Base-by-base conservation (phyloP, 352 stramenopile genomes). In the Globisporangium orthogonon region DNA sequence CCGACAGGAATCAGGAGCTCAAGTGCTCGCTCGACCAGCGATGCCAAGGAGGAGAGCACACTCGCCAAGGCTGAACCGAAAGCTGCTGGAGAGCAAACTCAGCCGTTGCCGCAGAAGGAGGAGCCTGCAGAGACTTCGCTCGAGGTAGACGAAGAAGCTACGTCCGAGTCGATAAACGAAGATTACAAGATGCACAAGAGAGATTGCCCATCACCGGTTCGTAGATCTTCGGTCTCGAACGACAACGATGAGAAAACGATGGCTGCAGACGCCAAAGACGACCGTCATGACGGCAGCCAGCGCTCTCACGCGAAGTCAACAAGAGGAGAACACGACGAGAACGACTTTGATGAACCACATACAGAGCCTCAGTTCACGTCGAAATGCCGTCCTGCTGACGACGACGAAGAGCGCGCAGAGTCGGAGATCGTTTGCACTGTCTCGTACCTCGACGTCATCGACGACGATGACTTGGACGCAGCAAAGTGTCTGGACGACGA, bases 401-500 rank as follows among this genome's bases (percentile, higher is more conserved):
- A 64, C 2, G 51, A 51, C 30, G 31, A 56, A 7, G 37, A 43
- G 37, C 3, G 37, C 11, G 37, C 37, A 17, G 37, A 43, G 37
- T 18, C 18, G 5, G n/a, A 33, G 29, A 50, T 61, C 47, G 29
- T 43, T 14, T 29, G 43, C 17, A 51, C 48, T 0, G 41, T 44
- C 14, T 31, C 49, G 17, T 49, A 29, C 29, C 35, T 61, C 33
- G 15, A n/a, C 13, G 35, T 14, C 35, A 14, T 56, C 3, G 54
- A 62, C 2, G n/a, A 23, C 6, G 54, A 47, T 5, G 15, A 41
- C 47, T 13, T 14, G 5, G 5, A 40, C 31, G 28, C 7, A 2
- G 6, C 33, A 9, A 40, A 40, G 35, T 40, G 35, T 14, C 35
- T 40, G 35, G 51, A 60, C 0, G 48, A 67, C 33, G 70, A 52